A percentile compares a stretch with the other conserved stretches of the same genome.
phyloP scores from a whole-genome alignment of 192 early-diverging fungal genomes.

The Backusella australiensis region DNA sequence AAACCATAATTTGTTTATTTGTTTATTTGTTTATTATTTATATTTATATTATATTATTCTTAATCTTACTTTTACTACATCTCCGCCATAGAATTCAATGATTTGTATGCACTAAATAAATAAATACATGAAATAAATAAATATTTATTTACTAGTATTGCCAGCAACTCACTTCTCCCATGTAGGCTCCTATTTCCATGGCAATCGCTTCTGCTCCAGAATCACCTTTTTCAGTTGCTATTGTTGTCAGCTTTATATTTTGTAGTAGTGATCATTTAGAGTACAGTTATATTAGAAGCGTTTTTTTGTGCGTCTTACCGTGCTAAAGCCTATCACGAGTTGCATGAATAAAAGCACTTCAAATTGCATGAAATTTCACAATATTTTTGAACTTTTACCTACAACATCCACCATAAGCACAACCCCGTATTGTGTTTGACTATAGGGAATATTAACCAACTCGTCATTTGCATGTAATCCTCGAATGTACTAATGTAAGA shows the following conservation, averaged over 20 bases:
- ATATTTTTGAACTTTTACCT: conserved; percentile 18
- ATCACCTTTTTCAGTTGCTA: conserved; percentile 47
- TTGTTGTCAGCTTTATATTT: conserved; percentile 42
- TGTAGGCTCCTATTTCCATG: conserved; percentile 48
- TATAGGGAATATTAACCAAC: conserved; percentile 34
- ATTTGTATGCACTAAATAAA: conserved; percentile 43
- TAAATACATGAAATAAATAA: background rate
- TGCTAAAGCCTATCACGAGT: conserved; percentile 40
- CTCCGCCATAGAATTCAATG: conserved; percentile 53
- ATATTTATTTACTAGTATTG: background rate
- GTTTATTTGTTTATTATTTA: background rate
- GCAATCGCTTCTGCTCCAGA: conserved; percentile 51
- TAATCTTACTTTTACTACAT: conserved; percentile 48
- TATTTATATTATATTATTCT: background rate
- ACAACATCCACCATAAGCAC: conserved; percentile 55
- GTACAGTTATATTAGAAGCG: background rate
- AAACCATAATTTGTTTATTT: background rate
- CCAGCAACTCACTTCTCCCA: conserved; percentile 30
- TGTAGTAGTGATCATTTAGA: background rate
- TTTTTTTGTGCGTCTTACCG: background rate
- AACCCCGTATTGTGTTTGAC: conserved; percentile 47
- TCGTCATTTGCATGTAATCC: conserved; percentile 40
- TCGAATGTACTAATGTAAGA: conserved; percentile 40
- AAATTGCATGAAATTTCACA: background rate
- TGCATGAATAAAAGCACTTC: background rate